These are phyloP conservation scores for Cladosporium sphaerospermum DNA, from an alignment of 2,329 filamentous ascomycete species.

Conservation along the genomic window DNA sequence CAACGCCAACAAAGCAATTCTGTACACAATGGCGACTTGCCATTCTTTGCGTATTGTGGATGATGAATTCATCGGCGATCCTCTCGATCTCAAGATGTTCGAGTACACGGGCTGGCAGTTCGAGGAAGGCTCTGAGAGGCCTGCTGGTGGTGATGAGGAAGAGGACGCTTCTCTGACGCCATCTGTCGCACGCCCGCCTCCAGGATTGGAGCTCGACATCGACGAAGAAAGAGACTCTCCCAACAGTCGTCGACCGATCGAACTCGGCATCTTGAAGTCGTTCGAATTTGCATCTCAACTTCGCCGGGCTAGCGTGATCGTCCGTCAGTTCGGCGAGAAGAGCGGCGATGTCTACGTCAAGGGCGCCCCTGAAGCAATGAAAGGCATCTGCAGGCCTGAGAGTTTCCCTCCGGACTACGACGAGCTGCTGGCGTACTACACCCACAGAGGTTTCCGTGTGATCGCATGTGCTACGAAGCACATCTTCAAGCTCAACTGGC, in stretches of 20 bases:
- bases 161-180: constrained; percentile 71
- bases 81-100: constrained; percentile 97
- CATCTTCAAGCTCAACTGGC: constrained; percentile 81
- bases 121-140: constrained; percentile 73
- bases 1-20: constrained; percentile 59
- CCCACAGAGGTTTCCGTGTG: constrained; percentile 90
- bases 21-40: constrained; percentile 96
- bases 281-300: constrained; percentile 96
- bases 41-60: constrained; percentile 86
- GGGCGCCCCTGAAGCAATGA: constrained; percentile 93
- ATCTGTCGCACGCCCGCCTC: constrained; percentile 80
- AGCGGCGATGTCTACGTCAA: constrained; percentile 90
- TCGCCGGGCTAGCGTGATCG: constrained; percentile 84
- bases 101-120: constrained; percentile 91
- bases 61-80: constrained; percentile 83
- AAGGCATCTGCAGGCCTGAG: constrained; percentile 78
- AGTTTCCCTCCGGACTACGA: constrained; percentile 87
- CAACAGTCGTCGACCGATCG: constrained; percentile 52
- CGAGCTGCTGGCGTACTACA: constrained; percentile 82
- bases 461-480: constrained; percentile 92
- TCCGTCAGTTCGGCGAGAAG: constrained; percentile 77
- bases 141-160: constrained; percentile 58
- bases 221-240: constrained; percentile 43
- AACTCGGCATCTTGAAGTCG: constrained; percentile 81
- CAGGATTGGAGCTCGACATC: constrained; percentile 51